Evolutionary conservation across 805 yeast genomes (phyloP), one percentile per base, ranked within the genome.

Genomic region (Pichia deserticola): DNA sequence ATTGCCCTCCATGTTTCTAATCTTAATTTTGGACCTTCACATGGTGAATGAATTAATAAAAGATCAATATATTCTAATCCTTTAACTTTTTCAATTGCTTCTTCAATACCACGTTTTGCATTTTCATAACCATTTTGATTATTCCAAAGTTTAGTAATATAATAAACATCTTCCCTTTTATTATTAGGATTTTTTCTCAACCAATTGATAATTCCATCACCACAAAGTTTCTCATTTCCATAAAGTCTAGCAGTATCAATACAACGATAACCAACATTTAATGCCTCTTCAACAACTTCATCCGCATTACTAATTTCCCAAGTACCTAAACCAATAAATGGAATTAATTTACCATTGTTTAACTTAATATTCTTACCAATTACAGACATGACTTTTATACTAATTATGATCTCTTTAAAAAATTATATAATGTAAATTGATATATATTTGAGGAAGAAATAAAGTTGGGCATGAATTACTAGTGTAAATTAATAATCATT

Each of bases 81-180:
- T 40, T 74, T 68, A 6, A 82, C 85, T 44, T 73, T 69, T 5
- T 64, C 64, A 40, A 84, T 60, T 53, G 87, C 80, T 20, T 69
- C 73, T 36, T 71, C 67, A 51, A 87, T 80, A 13, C 88, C 92
- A 5, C 50, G 51, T 48, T 74, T 75, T 13, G 93, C 83, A 25
- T 70, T 67, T 0, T 66, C 62, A 59, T 82, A 81, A 0, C 87
- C 86, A 52, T 78, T 78, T 54, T 80, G 78, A 41, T 73, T 71
- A 57, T 83, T 79, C 92, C 92, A 84, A 25, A 86, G 60, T 60
- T 87, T 87, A 5, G 93, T 82, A 9, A 89, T 82, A 65, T 84
- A 79, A 53, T 72, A 76, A 9, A 81, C 75, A 32, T 77, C 82
- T 40, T 69, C 73, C 47, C 84, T 68, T 51, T 71, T 75, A 49